A percentile compares a stretch with the other conserved stretches of the same genome.
Conservation (phyloP, 2,329 filamentous ascomycete genomes). For the Clarireedia monteithiana region DNA sequence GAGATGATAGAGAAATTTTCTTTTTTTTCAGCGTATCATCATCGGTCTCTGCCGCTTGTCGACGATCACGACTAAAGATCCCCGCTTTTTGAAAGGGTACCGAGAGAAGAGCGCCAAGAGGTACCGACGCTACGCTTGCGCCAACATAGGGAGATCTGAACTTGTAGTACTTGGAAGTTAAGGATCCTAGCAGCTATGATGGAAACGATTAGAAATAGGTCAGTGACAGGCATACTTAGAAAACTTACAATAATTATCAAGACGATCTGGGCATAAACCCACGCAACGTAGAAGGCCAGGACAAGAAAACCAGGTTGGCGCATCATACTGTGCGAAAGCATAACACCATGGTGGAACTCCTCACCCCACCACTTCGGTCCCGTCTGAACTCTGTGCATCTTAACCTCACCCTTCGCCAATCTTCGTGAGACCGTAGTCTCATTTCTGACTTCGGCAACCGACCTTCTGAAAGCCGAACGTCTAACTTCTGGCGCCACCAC, state of each 20-base stretch:
- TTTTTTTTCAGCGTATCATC: conserved; percentile 55
- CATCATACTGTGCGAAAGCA: conserved; percentile 62
- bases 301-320: conserved; percentile 67
- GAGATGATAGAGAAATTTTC: conserved; percentile 61
- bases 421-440: conserved; percentile 46
- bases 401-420: conserved; percentile 65
- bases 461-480: conserved; percentile 59
- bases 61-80: conserved; percentile 57
- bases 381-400: conserved; percentile 64
- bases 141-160: conserved; percentile 59
- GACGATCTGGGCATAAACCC: conserved; percentile 72
- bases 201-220: not conserved
- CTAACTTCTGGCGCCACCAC: conserved; percentile 66
- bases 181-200: conserved; percentile 52
- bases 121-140: conserved; percentile 55
- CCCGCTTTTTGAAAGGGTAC: conserved; percentile 69
- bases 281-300: conserved; percentile 63
- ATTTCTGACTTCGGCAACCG: conserved; percentile 55
- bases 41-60: conserved; percentile 51
- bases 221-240: conserved; percentile 13
- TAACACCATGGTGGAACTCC: conserved; percentile 63
- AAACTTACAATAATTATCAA: conserved; percentile 57
- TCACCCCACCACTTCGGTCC: conserved; percentile 72
- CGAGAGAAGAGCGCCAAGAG: conserved; percentile 60
- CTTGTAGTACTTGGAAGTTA: conserved; percentile 61